phyloP scores from a whole-genome alignment of 148 eudicot genomes.

The Spergularia bocconei region DNA sequence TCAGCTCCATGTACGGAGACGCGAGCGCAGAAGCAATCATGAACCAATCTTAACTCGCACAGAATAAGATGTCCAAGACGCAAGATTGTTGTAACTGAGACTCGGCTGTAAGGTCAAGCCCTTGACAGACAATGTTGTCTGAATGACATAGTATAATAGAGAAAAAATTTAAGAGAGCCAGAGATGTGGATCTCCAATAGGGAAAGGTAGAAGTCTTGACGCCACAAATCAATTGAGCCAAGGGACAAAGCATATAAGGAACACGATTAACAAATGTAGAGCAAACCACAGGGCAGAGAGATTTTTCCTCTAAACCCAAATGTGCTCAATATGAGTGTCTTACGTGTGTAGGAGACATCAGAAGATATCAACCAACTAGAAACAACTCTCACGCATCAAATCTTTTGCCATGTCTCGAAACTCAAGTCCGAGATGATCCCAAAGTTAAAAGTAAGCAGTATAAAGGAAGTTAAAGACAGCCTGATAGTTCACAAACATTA shows the following conservation, averaged over 20 bases:
- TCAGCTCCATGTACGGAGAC: not conserved
- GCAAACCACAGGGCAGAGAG: too few relatives aligned
- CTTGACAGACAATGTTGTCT: not conserved
- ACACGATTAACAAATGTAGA: too few relatives aligned
- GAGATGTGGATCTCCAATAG: not conserved
- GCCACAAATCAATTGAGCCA: not conserved
- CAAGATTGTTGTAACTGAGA: not conserved
- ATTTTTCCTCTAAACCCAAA: not conserved
- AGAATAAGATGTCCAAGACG: not conserved
- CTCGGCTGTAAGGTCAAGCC: not conserved
- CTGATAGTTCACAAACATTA: not conserved
- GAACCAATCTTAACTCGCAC: not conserved
- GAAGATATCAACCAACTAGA: not conserved
- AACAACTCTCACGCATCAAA: not conserved
- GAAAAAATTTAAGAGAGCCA: not conserved
- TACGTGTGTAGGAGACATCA: not conserved
- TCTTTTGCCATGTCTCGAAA: not conserved
- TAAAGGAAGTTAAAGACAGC: conserved; percentile 2
- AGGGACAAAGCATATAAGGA: too few relatives aligned
- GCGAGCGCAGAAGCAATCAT: not conserved
- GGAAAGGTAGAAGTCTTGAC: not conserved
- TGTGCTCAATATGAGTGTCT: not conserved
- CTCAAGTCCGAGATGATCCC: not conserved
- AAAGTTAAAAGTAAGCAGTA: not conserved
- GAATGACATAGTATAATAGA: not conserved